Base-by-base conservation (phyloP, 2,329 filamentous ascomycete species). In the Claviceps humidiphila region DNA sequence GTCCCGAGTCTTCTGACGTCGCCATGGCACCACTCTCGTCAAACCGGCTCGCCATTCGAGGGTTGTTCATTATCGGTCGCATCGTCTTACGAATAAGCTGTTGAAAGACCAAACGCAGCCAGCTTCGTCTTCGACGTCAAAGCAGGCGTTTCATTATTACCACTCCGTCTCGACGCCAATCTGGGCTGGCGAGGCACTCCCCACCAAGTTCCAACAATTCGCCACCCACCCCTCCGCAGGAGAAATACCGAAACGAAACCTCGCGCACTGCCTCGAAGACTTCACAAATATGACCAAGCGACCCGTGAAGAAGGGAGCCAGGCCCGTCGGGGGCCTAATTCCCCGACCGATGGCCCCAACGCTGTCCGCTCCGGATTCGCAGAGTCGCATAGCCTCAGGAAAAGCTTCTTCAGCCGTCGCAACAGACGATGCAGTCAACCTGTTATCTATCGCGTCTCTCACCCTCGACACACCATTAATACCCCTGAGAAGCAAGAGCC, bases 11-110 rank as follows among this genome's bases (percentile, higher is more conserved):
- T 49, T 52, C 67, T 66, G 64, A 63, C 61, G 68, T 72, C 69
- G 68, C 70, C 65, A 80, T 79, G 77, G 76, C 70, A 74, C 73
- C 74, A 75, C 74, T 74, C 73, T 77, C 74, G 64, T 65, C 66
- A 69, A 69, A 64, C 61, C 63, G 59, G 63, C 64, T 66, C 60
- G 63, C 64, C 24, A 44, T 16, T 39, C 53, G 50, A 50, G 47
- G 44, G 38, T 45, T 44, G 14, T 11, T 24, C 3, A 38, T 38
- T 26, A n/a, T 37, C 42, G 9, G 8, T 40, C 20, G 24, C 42
- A 13, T 16, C 11, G 11, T 37, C 9, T 3, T 20, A 22, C 4
- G 2, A 17, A n/a, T 49, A 40, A n/a, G n/a, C 39, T 55, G 20
- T 34, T 55, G 52, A 49, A 50, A 46, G 24, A 20, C 37, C 14